Evolutionary conservation across 331 rosid species (phyloP), one percentile per base, ranked within the genome.

Genomic region (Malus hybrid): DNA sequence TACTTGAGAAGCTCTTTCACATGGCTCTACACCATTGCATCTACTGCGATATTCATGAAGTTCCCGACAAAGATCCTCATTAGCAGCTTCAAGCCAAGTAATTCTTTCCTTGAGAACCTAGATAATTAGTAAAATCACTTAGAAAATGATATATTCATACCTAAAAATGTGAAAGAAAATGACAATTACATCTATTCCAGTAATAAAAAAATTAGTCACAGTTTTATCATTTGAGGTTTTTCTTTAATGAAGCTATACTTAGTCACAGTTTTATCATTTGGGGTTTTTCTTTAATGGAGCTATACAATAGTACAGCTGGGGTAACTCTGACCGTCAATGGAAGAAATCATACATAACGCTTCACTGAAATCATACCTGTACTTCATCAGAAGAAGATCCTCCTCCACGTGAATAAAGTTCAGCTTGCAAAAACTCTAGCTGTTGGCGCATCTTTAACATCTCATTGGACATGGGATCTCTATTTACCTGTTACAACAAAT

Each of bases 391-490:
- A 16, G 89, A 82, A 64, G 98, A 89, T 78, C 97, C 90, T 32
- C 98, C 98, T 68, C 93, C 78, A 76, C 97, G 97, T 12, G 99
- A 90, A 85, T 95, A 96, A 80, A 96, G 98, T 83, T 96, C 99
- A 50, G 99, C 99, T 86, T 93, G 97, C 83, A 96, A 88, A 85
- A 53, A 89, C 86, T 93, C 98, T 80, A 96, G 86, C 75, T 90
- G 94, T 78, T 96, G 99, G 79, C 98, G 90, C 99, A 96, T 96
- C 89, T 96, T 96, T 77, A 90, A 82, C 98, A 96, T 93, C 85
- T 96, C 99, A 72, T 61, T 93, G 75, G 99, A 90, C 94, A 93
- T 90, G 84, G 99, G 97, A 73, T 96, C 99, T 93, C 99, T 87
- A 55, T 96, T 96, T 71, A 96, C 84, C 99, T 96, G 85, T 63